Evolutionary conservation across 2,329 filamentous ascomycete genomes (phyloP).

Genomic region (Mycocentrospora acerina): DNA sequence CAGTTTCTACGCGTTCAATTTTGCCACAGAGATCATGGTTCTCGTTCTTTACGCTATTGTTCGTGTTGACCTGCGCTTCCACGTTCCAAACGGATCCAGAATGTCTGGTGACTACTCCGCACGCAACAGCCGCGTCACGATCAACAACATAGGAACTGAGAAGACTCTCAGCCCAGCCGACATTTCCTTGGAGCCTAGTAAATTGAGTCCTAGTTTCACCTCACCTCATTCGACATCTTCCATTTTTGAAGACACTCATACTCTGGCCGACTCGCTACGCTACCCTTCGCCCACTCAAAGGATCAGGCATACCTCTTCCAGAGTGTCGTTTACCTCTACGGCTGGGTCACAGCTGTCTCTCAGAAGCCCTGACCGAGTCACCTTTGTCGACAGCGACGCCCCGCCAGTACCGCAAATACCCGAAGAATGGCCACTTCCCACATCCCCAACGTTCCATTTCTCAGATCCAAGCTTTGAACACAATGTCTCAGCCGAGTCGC

Average conservation of each 20-base stretch:
- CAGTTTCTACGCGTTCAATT: conserved; percentile 81
- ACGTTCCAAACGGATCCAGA: conserved; percentile 69
- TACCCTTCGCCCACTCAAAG: conserved; percentile 36
- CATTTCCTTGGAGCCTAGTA: conserved; percentile 14
- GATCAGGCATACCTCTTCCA: conserved; percentile 29
- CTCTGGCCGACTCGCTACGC: conserved; percentile 36
- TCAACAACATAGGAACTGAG: conserved; percentile 23
- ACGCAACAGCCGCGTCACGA: conserved; percentile 20
- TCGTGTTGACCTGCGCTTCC: conserved; percentile 75
- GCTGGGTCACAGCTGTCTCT: conserved; percentile 11
- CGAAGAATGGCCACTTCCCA: conserved; percentile 27
- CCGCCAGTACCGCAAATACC: conserved; percentile 32
- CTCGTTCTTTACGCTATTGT: conserved; percentile 65
- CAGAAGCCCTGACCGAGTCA: conserved; percentile 19
- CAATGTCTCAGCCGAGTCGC: no score
- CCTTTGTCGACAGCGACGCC: conserved; percentile 12
- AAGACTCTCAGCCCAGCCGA: conserved; percentile 22
- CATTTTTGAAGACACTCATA: conserved; percentile 34
- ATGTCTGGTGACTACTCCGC: conserved; percentile 42
- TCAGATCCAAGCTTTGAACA: no score
- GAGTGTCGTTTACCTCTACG: conserved; percentile 15
- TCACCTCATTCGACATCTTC: conserved; percentile 29
- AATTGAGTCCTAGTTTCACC: conserved; percentile 31
- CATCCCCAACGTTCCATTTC: conserved; percentile 16
- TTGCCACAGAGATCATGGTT: conserved; percentile 70